Base-by-base conservation (phyloP, 1,284 basidiomycete genomes). In the Blastosporella zonata region DNA sequence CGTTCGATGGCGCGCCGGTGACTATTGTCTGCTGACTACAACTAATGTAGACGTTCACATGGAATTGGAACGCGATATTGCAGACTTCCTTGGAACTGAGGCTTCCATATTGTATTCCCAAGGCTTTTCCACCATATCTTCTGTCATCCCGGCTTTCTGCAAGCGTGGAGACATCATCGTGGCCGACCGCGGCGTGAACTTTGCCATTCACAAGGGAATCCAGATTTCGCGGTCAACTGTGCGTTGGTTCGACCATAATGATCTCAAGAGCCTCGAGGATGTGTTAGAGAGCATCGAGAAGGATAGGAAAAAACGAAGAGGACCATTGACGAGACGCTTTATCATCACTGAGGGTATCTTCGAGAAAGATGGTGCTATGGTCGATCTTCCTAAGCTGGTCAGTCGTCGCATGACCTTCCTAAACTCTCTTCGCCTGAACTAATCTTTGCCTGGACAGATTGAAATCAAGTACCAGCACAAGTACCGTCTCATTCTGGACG, bases 161-260 rank as follows among this genome's bases (percentile, higher is more conserved):
- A 99, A 99, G 67, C 87, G 97, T 56, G 95, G 95, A 2, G 97
- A 99, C 62, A 86, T 98, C 60, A 96, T 99, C 62, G 90, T 99
- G n/a, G 95, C 93, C 2, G 97, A 99, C 67, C 84, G 93, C 23
- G 85, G 87, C 34, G 87, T 96, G 60, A 97, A 92, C 69, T 95
- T 98, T 69, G 85, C 93, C 18, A 93, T 98, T 54, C 94, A 98
- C 68, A 97, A 96, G 67, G 97, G 95, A n/a, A 84, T 99, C 25
- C 90, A 97, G 67, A 93, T 98, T 55, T 93, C 90, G 27, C 88
- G 97, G 43, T 93, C 88, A 17, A 95, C 89, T 1, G 82, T 98
- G 41, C 82, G 89, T 37, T 99, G 93, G 93, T 99, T 86, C 66
- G 93, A 97, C 57, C 96, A 99, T 68, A 96, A 97, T 62, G 92